Evolutionary conservation across 1,284 basidiomycete species (phyloP).

Genomic region (Moniliophthora roreri): DNA sequence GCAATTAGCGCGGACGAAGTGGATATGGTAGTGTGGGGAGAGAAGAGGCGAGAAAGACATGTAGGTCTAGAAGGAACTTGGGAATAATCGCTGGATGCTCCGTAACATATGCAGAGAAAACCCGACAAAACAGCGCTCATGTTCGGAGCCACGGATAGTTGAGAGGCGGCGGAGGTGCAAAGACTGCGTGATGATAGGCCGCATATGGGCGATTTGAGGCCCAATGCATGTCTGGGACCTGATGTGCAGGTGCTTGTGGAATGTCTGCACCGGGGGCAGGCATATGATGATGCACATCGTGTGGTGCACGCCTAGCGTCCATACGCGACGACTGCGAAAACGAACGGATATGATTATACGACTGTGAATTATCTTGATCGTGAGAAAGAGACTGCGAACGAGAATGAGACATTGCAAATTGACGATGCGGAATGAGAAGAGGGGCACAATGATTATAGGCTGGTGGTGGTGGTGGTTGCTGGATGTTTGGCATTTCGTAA

Average conservation of each 20-base stretch:
- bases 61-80: slow-evolving; percentile 4
- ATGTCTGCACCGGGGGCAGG: background rate
- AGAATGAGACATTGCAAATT: slow-evolving; percentile 41
- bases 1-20: slow-evolving; percentile 4
- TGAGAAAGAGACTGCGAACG: slow-evolving; percentile 59
- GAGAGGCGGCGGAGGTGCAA: background rate
- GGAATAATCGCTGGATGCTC: background rate
- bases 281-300: background rate
- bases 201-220: too few relatives aligned
- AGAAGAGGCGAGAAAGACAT: background rate
- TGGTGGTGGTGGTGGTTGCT: slow-evolving; percentile 29
- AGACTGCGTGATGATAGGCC: background rate
- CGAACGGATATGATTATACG: slow-evolving; percentile 53
- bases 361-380: slow-evolving; percentile 45
- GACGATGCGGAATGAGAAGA: slow-evolving; percentile 28
- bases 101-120: background rate
- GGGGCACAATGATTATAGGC: slow-evolving; percentile 43
- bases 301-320: slow-evolving; percentile 25
- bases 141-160: slow-evolving; percentile 1
- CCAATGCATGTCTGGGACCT: too few relatives aligned
- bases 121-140: background rate
- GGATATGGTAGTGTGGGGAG: slow-evolving; percentile 1
- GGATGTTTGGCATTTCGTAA: slow-evolving; percentile 33
- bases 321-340: slow-evolving; percentile 60
- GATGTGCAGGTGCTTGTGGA: too few relatives aligned